phyloP scores from a whole-genome alignment of 1,284 basidiomycete species.

The Malassezia slooffiae region DNA sequence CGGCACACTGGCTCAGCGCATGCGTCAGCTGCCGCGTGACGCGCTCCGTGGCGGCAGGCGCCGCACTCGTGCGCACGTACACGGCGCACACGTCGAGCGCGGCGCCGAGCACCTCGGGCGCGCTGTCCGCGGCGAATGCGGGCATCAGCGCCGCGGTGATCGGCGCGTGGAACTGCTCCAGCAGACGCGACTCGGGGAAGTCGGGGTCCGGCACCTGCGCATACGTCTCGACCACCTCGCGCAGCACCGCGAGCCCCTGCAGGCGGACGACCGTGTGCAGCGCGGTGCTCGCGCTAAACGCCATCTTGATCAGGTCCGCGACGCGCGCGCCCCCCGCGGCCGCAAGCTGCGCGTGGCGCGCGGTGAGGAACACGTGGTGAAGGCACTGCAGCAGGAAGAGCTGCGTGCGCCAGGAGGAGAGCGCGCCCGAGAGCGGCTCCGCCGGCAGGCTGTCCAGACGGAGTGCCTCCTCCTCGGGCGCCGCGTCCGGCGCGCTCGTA shows the following conservation, averaged over 20 bases:
- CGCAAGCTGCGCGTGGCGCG: constrained; percentile 54
- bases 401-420: constrained; percentile 77
- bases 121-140: constrained; percentile 85
- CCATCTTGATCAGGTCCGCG: constrained; percentile 88
- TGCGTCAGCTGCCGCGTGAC: constrained; percentile 70
- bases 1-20: constrained; percentile 57
- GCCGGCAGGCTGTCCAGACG: constrained; percentile 43
- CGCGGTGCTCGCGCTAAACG: constrained; percentile 90
- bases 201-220: constrained; percentile 77
- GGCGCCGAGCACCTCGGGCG: constrained; percentile 83
- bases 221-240: constrained; percentile 89
- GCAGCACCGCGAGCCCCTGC: constrained; percentile 77
- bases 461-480: constrained; percentile 16
- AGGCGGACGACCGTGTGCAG: constrained; percentile 88
- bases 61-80: too few relatives aligned
- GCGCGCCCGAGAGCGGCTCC: constrained; percentile 83
- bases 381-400: constrained; percentile 86
- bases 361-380: constrained; percentile 73
- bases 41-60: constrained; percentile 92
- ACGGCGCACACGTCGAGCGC: constrained; percentile 88
- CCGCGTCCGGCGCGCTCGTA: not conserved
- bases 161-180: constrained; percentile 98
- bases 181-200: constrained; percentile 73
- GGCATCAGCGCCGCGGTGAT: constrained; percentile 97
- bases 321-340: constrained; percentile 55